Percentiles rank a stretch among this genome's conserved stretches.
phyloP scores from a whole-genome alignment of 805 yeast species.

The Schizosaccharomyces japonicus region DNA sequence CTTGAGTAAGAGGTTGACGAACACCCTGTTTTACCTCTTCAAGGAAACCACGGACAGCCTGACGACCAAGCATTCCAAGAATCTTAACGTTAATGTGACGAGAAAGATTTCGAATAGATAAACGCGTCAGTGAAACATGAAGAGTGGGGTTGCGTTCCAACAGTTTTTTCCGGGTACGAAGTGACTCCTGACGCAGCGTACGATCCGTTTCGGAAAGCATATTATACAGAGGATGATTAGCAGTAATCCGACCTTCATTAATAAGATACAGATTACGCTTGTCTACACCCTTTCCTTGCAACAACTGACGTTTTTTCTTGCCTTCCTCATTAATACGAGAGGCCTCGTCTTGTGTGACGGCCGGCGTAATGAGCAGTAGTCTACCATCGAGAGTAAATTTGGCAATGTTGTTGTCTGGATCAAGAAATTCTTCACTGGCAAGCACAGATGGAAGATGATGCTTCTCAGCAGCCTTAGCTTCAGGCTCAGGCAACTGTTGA shows the following conservation, averaged over 20 bases:
- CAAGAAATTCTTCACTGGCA: conserved; percentile 21
- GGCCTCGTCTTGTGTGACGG: conserved; percentile 75
- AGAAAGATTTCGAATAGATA: conserved; percentile 84
- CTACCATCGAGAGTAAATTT: conserved; percentile 77
- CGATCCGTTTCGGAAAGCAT: conserved; percentile 45
- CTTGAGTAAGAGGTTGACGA: conserved; percentile 73
- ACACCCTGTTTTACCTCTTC: conserved; percentile 50
- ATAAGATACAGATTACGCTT: conserved; percentile 62
- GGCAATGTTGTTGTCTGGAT: conserved; percentile 24
- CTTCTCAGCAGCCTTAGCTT: conserved; percentile 27
- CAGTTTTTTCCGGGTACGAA: conserved; percentile 65
- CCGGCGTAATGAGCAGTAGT: conserved; percentile 55
- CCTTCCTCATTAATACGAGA: conserved; percentile 46
- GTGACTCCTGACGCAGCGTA: conserved; percentile 73
- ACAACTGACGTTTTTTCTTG: conserved; percentile 46
- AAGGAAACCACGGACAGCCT: conserved; percentile 85
- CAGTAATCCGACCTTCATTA: conserved; percentile 81
- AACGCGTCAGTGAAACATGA: conserved; percentile 80
- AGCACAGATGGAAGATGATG: conserved; percentile 66
- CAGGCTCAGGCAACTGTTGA: conserved; percentile 30
- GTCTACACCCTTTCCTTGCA: conserved; percentile 66
- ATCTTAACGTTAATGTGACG: conserved; percentile 75
- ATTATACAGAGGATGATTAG: conserved; percentile 55
- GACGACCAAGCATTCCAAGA: conserved; percentile 74
- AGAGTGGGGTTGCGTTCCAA: conserved; percentile 72